A percentile compares a stretch with the other conserved stretches of the same genome.
Evolutionary conservation across 345 rosid genomes (phyloP).

Genomic region (Draba incana): DNA sequence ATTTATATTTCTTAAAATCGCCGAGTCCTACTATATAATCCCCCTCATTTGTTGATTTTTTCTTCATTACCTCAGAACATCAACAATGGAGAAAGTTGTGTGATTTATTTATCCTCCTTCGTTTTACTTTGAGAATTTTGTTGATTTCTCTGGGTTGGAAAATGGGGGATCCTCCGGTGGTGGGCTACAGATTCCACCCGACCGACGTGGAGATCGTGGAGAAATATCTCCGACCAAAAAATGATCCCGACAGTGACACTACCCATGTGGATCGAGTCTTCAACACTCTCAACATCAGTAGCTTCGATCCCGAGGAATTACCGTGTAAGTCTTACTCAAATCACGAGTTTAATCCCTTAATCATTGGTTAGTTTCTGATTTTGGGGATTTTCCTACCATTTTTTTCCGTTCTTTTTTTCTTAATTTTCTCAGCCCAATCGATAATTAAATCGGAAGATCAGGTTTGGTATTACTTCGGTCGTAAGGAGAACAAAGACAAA

Average conservation of each 20-base stretch:
- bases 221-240: slow-evolving; percentile 41
- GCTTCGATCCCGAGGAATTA: slow-evolving; percentile 54
- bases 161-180: slow-evolving; percentile 7
- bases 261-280: slow-evolving; percentile 28
- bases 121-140: neutral
- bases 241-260: slow-evolving; percentile 16
- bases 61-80: neutral
- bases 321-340: slow-evolving; percentile 30
- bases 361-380: neutral
- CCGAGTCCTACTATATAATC: too few relatives aligned
- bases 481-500: slow-evolving; percentile 32
- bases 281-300: slow-evolving; percentile 46
- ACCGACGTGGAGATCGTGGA: slow-evolving; percentile 49
- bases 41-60: too few relatives aligned
- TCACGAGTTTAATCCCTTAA: too few relatives aligned
- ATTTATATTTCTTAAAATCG: too few relatives aligned
- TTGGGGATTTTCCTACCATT: neutral
- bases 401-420: too few relatives aligned
- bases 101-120: neutral
- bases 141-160: neutral
- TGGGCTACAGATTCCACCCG: slow-evolving; percentile 54
- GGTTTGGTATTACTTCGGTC: slow-evolving; percentile 50
- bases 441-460: slow-evolving; percentile 26
- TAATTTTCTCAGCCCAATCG: slow-evolving; percentile 28
- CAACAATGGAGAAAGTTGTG: slow-evolving; percentile 8